Evolutionary conservation across 176 grass and related monocot genomes (phyloP).

Genomic region (Oryza officinalis): DNA sequence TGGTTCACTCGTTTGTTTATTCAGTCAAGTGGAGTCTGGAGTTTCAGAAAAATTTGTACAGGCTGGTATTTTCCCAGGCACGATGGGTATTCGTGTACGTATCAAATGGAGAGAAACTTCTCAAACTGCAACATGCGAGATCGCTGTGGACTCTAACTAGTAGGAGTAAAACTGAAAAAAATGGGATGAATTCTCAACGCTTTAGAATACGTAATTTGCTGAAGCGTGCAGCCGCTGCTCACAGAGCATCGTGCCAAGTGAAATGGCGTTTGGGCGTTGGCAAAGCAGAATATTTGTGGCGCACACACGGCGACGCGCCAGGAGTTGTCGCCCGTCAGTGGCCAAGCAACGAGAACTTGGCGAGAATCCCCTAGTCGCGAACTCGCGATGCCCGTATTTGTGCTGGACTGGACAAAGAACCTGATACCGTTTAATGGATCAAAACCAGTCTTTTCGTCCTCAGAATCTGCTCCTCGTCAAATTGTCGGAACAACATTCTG

Average conservation of each 20-base stretch:
- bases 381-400: not conserved
- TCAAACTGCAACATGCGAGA: not conserved
- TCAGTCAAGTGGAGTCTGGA: conserved; percentile 33
- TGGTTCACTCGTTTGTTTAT: conserved; percentile 26
- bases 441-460: not conserved
- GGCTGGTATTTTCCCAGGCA: not conserved
- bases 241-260: not conserved
- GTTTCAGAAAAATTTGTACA: not conserved
- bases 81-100: not conserved
- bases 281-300: not conserved
- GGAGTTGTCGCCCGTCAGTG: not conserved
- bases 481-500: not conserved
- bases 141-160: not conserved
- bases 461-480: not conserved
- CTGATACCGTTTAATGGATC: not conserved
- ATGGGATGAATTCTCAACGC: not conserved
- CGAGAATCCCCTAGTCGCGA: not conserved
- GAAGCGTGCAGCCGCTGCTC: not conserved
- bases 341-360: not conserved
- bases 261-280: no score
- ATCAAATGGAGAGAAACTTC: not conserved
- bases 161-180: not conserved
- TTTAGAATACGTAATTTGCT: no score
- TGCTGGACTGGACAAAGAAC: not conserved
- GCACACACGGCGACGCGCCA: not conserved